Percentiles rank a stretch among this genome's conserved stretches.
Conservation (phyloP, 2,329 filamentous ascomycete genomes). For the Paraphoma chrysanthemicola region DNA sequence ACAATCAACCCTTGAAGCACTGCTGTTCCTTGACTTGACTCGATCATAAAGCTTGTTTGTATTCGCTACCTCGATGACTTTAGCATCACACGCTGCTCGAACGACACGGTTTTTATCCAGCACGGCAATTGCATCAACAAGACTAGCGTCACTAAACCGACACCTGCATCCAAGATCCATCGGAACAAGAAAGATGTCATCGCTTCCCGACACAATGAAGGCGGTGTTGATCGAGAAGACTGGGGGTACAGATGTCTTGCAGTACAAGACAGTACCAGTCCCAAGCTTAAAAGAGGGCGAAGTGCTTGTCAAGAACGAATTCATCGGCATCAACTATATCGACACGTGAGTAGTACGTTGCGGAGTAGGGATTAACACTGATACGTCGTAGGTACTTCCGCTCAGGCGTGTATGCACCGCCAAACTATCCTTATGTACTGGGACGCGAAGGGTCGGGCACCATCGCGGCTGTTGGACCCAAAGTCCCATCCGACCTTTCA, state of each 20-base stretch:
- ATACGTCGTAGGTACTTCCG: slow-evolving; percentile 74
- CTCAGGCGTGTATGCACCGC: slow-evolving; percentile 76
- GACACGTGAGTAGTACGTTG: slow-evolving; percentile 65
- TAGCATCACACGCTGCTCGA: slow-evolving; percentile 14
- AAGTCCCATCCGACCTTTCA: slow-evolving; percentile 61
- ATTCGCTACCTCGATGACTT: slow-evolving; percentile 20
- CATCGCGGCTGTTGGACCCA: slow-evolving; percentile 67
- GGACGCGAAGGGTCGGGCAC: slow-evolving; percentile 81
- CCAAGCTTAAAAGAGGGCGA: slow-evolving; percentile 73
- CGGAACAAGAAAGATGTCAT: slow-evolving; percentile 49
- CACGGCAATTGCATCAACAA: slow-evolving; percentile 17
- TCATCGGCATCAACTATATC: slow-evolving; percentile 85
- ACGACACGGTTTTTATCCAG: slow-evolving; percentile 10
- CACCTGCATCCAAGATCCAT: slow-evolving; percentile 20
- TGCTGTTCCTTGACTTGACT: background rate
- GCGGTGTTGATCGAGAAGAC: slow-evolving; percentile 75
- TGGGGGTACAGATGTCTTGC: slow-evolving; percentile 74
- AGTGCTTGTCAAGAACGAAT: slow-evolving; percentile 81
- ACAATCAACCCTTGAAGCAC: background rate
- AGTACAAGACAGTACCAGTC: slow-evolving; percentile 74
- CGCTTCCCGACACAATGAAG: slow-evolving; percentile 72
- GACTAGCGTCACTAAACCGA: slow-evolving; percentile 24
- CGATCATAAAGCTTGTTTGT: background rate
- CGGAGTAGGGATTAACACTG: background rate
- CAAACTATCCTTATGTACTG: slow-evolving; percentile 74